A percentile compares a stretch with the other conserved stretches of the same genome.
phyloP scores from a whole-genome alignment of 177 flowering plant species.

The Telopea speciosissima region DNA sequence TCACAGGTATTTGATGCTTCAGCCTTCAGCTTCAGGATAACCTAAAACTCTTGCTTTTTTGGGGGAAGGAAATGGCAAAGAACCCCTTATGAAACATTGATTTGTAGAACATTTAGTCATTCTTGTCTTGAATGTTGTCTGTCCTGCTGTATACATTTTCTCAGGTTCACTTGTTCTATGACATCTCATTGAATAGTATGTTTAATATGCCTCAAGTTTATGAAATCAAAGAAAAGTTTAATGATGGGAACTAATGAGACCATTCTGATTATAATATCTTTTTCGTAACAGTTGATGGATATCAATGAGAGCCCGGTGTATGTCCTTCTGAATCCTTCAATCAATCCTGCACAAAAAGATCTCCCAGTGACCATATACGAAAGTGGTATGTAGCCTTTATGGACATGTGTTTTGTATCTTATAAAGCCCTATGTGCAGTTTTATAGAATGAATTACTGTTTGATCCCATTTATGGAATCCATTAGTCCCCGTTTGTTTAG shows the following conservation, averaged over 20 bases:
- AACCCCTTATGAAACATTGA: too few species aligned
- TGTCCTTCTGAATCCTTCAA: constrained; percentile 85
- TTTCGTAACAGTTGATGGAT: constrained; percentile 72
- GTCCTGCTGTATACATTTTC: not conserved
- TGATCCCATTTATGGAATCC: not conserved
- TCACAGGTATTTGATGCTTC: too few species aligned
- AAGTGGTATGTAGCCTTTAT: constrained; percentile 54
- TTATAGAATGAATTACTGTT: not conserved
- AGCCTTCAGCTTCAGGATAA: too few species aligned
- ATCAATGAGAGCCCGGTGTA: constrained; percentile 94
- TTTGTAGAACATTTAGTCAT: not conserved
- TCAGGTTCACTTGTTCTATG: not conserved
- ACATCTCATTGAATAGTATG: not conserved
- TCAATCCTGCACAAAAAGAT: constrained; percentile 88
- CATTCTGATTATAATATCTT: not conserved
- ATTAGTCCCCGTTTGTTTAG: too few species aligned
- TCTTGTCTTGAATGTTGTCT: not conserved
- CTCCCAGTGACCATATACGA: constrained; percentile 83
- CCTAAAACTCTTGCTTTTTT: too few species aligned
- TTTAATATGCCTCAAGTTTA: not conserved
- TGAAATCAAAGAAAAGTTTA: not conserved
- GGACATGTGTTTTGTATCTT: not conserved
- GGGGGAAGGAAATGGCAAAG: too few species aligned
- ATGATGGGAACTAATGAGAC: not conserved
- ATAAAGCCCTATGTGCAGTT: not conserved